Evolutionary conservation across 192 early-diverging fungal genomes (phyloP).

Genomic region (Coemansia sp.): DNA sequence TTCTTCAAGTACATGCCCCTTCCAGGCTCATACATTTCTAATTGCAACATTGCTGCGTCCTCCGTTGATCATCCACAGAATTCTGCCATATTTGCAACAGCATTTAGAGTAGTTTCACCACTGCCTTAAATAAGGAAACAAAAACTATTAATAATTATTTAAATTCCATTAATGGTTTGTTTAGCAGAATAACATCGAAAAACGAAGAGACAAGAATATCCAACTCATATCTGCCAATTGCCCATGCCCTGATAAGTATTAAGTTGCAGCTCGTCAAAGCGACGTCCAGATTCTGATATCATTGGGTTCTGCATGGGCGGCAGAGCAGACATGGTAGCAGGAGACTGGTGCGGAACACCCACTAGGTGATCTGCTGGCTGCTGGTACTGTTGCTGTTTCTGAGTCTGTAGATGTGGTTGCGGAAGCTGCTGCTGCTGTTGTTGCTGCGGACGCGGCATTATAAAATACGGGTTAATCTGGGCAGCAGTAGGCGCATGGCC

Average conservation of each 20-base stretch:
- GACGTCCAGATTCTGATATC: conserved; percentile 9
- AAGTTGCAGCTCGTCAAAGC: conserved; percentile 36
- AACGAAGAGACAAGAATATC: no score
- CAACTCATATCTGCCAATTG: conserved; percentile 23
- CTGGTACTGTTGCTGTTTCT: conserved; percentile 14
- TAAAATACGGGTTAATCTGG: conserved; percentile 24
- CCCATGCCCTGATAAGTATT: conserved; percentile 32
- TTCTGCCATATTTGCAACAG: no score
- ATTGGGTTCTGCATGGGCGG: conserved; percentile 30
- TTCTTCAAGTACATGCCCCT: no score
- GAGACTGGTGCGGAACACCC: conserved; percentile 15
- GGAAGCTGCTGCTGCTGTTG: conserved; percentile 22
- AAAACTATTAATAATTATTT: no score
- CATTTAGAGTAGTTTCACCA: no score
- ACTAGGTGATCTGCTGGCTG: conserved; percentile 1
- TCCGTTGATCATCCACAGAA: no score
- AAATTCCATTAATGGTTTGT: no score
- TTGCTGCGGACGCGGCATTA: conserved; percentile 33
- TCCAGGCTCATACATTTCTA: no score
- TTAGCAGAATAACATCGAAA: no score
- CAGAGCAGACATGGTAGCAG: conserved; percentile 16
- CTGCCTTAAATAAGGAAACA: no score
- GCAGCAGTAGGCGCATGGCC: conserved; percentile 10
- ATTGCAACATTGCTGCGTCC: no score
- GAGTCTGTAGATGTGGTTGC: conserved; percentile 1